Conservation (phyloP, 495 filamentous ascomycete species). For the Parmelia sp. region DNA sequence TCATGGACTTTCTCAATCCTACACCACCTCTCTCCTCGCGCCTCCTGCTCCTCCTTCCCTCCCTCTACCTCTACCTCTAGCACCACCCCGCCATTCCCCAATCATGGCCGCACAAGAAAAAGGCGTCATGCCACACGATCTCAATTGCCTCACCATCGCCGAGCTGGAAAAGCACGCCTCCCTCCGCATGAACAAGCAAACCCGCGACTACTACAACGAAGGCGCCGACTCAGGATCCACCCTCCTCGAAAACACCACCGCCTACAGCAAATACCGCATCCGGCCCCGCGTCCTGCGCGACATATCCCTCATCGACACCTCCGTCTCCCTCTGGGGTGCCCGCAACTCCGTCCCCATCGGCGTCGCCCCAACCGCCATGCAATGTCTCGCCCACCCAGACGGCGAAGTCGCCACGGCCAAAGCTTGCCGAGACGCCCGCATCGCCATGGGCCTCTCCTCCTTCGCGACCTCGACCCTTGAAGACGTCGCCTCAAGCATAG, state of each 20-base stretch:
- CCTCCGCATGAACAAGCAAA: slow-evolving; percentile 25
- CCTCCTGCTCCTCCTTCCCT: background rate
- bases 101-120: slow-evolving; percentile 42
- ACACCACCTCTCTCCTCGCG: background rate
- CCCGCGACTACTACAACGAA: slow-evolving; percentile 45
- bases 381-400: slow-evolving; percentile 63
- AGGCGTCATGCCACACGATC: slow-evolving; percentile 22
- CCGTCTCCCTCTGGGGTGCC: slow-evolving; percentile 41
- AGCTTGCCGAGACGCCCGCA: slow-evolving; percentile 36
- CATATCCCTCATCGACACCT: slow-evolving; percentile 46
- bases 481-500: slow-evolving; percentile 41
- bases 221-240: slow-evolving; percentile 38
- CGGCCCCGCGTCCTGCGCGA: slow-evolving; percentile 50
- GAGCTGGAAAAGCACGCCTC: slow-evolving; percentile 22
- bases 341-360: slow-evolving; percentile 35
- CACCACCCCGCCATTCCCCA: slow-evolving; percentile 14
- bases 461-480: slow-evolving; percentile 48
- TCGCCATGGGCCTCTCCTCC: slow-evolving; percentile 51
- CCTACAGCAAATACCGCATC: slow-evolving; percentile 49
- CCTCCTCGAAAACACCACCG: slow-evolving; percentile 45
- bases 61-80: background rate
- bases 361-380: slow-evolving; percentile 41
- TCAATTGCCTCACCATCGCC: slow-evolving; percentile 24
- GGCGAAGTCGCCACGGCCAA: slow-evolving; percentile 56
- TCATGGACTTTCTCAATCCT: background rate